These are phyloP conservation scores for Chytriomyces sp. DNA, from an alignment of 192 early-diverging fungal species.

Conservation along the genomic window DNA sequence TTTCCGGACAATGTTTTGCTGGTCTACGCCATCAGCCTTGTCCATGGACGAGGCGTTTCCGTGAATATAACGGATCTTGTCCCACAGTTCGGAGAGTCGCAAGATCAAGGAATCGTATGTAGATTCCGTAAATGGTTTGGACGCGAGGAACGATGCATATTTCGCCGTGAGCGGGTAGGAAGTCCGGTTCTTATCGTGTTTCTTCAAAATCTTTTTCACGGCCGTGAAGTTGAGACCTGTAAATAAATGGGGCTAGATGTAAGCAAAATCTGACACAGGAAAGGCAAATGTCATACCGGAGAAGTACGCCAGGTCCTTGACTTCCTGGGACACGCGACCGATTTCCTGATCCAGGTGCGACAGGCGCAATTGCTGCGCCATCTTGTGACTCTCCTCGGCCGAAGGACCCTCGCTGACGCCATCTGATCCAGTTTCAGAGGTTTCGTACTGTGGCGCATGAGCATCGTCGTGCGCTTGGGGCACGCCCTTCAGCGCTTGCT, in stretches of 20 bases:
- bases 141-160: slow-evolving; percentile 76
- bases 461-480: slow-evolving; percentile 2
- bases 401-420: neutral
- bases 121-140: slow-evolving; percentile 75
- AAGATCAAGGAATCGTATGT: slow-evolving; percentile 80
- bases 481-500: slow-evolving; percentile 2
- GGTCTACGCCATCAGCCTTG: slow-evolving; percentile 45
- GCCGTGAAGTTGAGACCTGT: slow-evolving; percentile 30
- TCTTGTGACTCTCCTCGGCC: slow-evolving; percentile 3
- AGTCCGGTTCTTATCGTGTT: slow-evolving; percentile 89
- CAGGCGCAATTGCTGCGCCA: slow-evolving; percentile 24
- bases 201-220: slow-evolving; percentile 74
- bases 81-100: slow-evolving; percentile 55
- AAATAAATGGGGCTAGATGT: neutral
- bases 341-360: slow-evolving; percentile 20
- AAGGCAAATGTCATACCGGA: slow-evolving; percentile 22
- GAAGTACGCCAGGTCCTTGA: slow-evolving; percentile 34
- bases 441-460: neutral
- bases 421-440: slow-evolving; percentile 23
- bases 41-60: slow-evolving; percentile 16
- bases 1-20: slow-evolving; percentile 75
- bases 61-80: slow-evolving; percentile 28
- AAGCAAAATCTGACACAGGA: neutral
- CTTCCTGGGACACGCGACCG: slow-evolving; percentile 26
- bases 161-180: slow-evolving; percentile 70